A percentile compares a stretch with the other conserved stretches of the same genome.
These are phyloP conservation scores for Lyophyllum semitale DNA, from an alignment of 768 basidiomycete genomes.

Conservation along the genomic window DNA sequence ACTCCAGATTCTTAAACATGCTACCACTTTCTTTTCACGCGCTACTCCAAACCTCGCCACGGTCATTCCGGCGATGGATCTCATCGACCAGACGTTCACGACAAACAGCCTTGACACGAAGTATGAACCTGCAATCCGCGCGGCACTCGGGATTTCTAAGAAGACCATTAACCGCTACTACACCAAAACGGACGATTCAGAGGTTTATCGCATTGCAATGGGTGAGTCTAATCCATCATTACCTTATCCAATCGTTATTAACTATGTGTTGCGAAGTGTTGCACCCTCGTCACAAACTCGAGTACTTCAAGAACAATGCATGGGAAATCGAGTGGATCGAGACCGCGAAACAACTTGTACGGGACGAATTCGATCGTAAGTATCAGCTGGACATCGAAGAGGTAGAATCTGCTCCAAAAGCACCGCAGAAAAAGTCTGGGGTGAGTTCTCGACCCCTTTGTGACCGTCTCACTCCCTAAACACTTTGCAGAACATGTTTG, in stretches of 20 bases:
- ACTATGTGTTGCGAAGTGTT: background rate
- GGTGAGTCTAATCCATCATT: background rate
- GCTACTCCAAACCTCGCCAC: conserved; percentile 24
- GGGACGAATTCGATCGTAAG: background rate
- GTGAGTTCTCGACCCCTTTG: background rate
- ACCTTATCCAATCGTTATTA: background rate
- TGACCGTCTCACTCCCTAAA: background rate
- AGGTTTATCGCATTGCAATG: conserved; percentile 3
- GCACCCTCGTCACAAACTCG: conserved; percentile 5
- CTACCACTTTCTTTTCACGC: conserved; percentile 29
- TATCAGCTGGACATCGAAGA: background rate
- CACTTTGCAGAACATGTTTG: background rate
- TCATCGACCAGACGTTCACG: conserved; percentile 22
- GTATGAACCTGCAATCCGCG: conserved; percentile 8
- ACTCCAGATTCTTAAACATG: conserved; percentile 32
- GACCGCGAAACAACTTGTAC: background rate
- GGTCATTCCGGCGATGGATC: conserved; percentile 41
- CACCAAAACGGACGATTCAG: background rate
- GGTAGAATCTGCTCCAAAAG: background rate
- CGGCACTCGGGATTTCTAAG: background rate
- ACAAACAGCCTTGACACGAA: background rate
- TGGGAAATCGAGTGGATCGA: conserved; percentile 4
- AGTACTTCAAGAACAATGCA: conserved; percentile 1
- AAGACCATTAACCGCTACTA: background rate
- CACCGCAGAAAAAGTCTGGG: background rate